Conservation (phyloP, 768 basidiomycete species). For the Trametes sanguinea region DNA sequence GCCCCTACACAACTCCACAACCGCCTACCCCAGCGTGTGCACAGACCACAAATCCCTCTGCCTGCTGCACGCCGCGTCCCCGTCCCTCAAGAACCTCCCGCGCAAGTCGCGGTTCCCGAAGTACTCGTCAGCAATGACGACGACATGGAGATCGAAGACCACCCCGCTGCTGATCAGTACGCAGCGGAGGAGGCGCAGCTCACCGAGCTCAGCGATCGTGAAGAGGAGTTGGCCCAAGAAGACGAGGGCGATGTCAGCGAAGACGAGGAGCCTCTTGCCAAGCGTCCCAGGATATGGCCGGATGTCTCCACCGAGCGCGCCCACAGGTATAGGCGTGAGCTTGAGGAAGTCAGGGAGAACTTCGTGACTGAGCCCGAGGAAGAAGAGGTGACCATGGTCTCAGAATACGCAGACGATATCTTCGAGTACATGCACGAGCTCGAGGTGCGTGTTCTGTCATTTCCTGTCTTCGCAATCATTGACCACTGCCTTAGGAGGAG, state of each 20-base stretch:
- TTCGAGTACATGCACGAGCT: conserved; percentile 94
- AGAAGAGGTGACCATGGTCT: conserved; percentile 92
- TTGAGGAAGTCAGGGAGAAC: conserved; percentile 61
- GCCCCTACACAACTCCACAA: conserved; percentile 22
- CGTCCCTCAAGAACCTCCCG: conserved; percentile 24
- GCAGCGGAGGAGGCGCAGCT: conserved; percentile 49
- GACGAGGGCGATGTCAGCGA: conserved; percentile 16
- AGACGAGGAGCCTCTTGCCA: conserved; percentile 23
- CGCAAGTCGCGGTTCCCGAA: conserved; percentile 20
- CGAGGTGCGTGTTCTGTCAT: conserved; percentile 59
- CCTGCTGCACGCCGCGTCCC: conserved; percentile 44
- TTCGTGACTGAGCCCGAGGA: conserved; percentile 75
- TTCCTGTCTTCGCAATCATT: conserved; percentile 6
- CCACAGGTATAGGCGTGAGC: conserved; percentile 56
- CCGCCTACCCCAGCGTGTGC: conserved; percentile 25
- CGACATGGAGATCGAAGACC: conserved; percentile 65
- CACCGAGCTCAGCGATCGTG: conserved; percentile 24
- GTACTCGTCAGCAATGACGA: conserved; percentile 27
- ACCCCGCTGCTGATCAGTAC: conserved; percentile 41
- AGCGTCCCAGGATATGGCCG: conserved; percentile 68
- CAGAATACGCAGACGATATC: conserved; percentile 98
- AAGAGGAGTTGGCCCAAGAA: conserved; percentile 17
- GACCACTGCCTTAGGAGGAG: conserved; percentile 55
- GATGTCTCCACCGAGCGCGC: conserved; percentile 65
- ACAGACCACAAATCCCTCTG: conserved; percentile 38